Conservation (phyloP, 371 early-diverging fungal genomes). For the Mucor irregularis region DNA sequence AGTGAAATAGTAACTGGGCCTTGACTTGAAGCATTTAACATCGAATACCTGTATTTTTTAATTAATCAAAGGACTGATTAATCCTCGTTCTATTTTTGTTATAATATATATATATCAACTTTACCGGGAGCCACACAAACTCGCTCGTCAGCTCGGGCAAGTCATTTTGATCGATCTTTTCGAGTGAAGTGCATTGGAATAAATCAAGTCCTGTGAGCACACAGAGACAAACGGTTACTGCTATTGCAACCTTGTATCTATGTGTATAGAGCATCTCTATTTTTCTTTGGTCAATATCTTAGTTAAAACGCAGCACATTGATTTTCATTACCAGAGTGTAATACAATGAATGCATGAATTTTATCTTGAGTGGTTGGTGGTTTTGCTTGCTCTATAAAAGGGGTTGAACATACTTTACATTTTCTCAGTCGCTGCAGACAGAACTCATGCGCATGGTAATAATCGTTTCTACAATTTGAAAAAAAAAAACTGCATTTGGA, state of each 20-base stretch:
- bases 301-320: not conserved
- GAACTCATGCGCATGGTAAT: not conserved
- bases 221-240: not conserved
- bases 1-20: not conserved
- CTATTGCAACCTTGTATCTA: not conserved
- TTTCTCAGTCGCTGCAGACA: not conserved
- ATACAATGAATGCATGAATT: not conserved
- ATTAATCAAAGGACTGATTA: not conserved
- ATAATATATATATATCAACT: too few species aligned
- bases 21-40: not conserved
- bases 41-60: not conserved
- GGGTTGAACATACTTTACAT: not conserved
- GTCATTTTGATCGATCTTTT: not conserved
- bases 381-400: not conserved
- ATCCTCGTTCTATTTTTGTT: too few species aligned
- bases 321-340: not conserved
- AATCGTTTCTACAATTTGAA: not conserved
- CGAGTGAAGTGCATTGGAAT: not conserved
- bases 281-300: not conserved
- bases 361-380: not conserved
- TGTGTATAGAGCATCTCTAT: not conserved
- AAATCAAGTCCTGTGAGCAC: not conserved
- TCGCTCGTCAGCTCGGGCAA: not conserved
- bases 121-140: conserved; percentile 5
- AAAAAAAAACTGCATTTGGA: too few species aligned